Evolutionary conservation across 1,284 basidiomycete genomes (phyloP).

Genomic region (Cryptococcus sp.): DNA sequence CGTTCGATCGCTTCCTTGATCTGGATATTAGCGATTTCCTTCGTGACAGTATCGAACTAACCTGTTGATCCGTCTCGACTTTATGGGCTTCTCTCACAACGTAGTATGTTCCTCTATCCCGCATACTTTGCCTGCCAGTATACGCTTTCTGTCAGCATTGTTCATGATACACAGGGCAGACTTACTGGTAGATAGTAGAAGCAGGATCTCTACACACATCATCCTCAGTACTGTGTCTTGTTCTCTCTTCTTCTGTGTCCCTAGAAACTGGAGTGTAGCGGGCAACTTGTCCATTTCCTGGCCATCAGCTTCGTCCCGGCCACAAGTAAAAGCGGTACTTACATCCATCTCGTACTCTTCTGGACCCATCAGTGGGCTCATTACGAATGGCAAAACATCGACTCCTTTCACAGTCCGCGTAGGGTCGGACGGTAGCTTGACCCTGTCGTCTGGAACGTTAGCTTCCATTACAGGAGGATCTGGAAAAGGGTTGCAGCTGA

Average conservation of each 20-base stretch:
- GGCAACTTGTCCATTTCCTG: conserved; percentile 88
- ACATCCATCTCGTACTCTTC: conserved; percentile 91
- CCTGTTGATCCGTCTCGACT: conserved; percentile 73
- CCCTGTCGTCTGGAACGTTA: conserved; percentile 34
- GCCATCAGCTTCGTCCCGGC: not conserved
- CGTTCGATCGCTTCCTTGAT: conserved; percentile 65
- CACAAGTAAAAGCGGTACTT: conserved; percentile 14
- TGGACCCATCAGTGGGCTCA: conserved; percentile 87
- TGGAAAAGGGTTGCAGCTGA: too few relatives aligned
- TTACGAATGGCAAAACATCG: conserved; percentile 72
- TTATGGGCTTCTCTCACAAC: conserved; percentile 78
- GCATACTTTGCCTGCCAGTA: conserved; percentile 76
- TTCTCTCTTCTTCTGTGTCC: conserved; percentile 79
- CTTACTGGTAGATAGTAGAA: conserved; percentile 75
- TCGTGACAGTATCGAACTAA: conserved; percentile 36
- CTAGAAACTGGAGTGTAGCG: conserved; percentile 79
- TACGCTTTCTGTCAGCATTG: conserved; percentile 50
- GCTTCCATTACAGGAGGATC: too few relatives aligned
- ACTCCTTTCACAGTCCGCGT: conserved; percentile 63
- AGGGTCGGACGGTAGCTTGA: conserved; percentile 41
- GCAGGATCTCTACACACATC: conserved; percentile 81
- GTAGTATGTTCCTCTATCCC: conserved; percentile 79
- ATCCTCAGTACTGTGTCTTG: conserved; percentile 71
- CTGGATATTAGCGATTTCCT: conserved; percentile 35
- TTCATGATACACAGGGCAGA: conserved; percentile 4